Conservation (phyloP, 352 stramenopile species). For the Phytophthora hybrid region DNA sequence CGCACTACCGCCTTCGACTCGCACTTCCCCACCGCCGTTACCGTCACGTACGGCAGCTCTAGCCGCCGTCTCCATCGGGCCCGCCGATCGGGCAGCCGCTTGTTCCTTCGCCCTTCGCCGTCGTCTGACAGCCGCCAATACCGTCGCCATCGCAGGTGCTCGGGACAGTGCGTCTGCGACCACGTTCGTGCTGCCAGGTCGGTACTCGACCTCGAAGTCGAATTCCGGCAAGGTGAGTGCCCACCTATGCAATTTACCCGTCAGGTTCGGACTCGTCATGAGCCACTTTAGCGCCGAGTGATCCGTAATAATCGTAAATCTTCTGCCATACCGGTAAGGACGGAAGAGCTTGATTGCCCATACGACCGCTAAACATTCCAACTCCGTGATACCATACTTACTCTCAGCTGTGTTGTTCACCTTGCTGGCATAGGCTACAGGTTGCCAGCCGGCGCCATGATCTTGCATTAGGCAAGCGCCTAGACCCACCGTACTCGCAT, state of each 20-base stretch:
- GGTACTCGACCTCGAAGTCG: conserved; percentile 24
- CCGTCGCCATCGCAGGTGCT: conserved; percentile 2
- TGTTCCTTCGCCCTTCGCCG: background rate
- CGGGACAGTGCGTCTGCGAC: conserved; percentile 31
- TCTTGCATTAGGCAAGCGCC: conserved; percentile 9
- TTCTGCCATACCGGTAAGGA: no score
- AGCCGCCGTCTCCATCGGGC: background rate
- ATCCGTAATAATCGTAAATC: no score
- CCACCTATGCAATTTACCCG: conserved; percentile 20
- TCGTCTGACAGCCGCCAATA: background rate
- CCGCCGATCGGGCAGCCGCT: background rate
- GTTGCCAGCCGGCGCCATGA: background rate
- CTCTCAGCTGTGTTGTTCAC: background rate
- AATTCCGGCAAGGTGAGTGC: conserved; percentile 33
- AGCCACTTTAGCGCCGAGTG: conserved; percentile 4
- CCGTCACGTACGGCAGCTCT: background rate
- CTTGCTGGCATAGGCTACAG: background rate
- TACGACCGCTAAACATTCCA: no score
- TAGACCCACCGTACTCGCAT: background rate
- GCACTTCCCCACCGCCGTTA: background rate
- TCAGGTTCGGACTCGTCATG: conserved; percentile 5
- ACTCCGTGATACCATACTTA: conserved; percentile 1
- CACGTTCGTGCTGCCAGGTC: conserved; percentile 15
- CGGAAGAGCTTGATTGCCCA: no score
- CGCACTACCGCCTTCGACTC: background rate